phyloP scores from a whole-genome alignment of 2,329 filamentous ascomycete genomes.

The Rugonectria rugulosa region DNA sequence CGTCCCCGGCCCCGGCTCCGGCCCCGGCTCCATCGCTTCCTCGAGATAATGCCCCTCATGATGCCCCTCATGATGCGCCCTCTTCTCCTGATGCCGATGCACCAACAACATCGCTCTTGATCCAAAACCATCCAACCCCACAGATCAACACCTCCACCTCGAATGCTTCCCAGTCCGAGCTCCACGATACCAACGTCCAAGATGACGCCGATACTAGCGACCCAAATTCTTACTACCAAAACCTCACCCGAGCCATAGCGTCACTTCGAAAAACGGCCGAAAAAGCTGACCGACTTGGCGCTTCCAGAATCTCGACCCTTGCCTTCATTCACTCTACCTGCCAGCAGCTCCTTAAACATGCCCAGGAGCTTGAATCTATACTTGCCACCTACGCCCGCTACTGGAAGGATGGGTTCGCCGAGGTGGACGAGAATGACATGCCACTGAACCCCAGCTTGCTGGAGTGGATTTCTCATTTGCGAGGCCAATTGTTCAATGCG shows the following conservation, averaged over 20 bases:
- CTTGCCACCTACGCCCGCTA: slow-evolving; percentile 20
- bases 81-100: neutral
- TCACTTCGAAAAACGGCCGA: slow-evolving; percentile 4
- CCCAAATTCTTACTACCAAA: slow-evolving; percentile 20
- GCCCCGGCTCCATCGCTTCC: neutral
- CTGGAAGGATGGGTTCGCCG: slow-evolving; percentile 22
- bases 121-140: neutral
- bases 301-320: slow-evolving; percentile 26
- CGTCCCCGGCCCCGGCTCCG: too few species aligned
- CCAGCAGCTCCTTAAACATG: slow-evolving; percentile 11
- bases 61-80: neutral
- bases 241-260: slow-evolving; percentile 5
- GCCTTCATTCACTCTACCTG: slow-evolving; percentile 23
- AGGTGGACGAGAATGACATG: slow-evolving; percentile 10
- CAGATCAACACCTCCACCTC: neutral
- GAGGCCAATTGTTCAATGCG: neutral
- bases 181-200: neutral
- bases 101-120: neutral
- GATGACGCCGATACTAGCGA: neutral
- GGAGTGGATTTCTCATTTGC: slow-evolving; percentile 21
- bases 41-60: neutral
- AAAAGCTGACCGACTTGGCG: slow-evolving; percentile 14
- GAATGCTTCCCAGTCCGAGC: neutral
- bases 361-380: slow-evolving; percentile 29
- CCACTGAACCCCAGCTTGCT: slow-evolving; percentile 27